phyloP scores from a whole-genome alignment of 169 alveolate genomes.

The Cryptosporidium andersoni region DNA sequence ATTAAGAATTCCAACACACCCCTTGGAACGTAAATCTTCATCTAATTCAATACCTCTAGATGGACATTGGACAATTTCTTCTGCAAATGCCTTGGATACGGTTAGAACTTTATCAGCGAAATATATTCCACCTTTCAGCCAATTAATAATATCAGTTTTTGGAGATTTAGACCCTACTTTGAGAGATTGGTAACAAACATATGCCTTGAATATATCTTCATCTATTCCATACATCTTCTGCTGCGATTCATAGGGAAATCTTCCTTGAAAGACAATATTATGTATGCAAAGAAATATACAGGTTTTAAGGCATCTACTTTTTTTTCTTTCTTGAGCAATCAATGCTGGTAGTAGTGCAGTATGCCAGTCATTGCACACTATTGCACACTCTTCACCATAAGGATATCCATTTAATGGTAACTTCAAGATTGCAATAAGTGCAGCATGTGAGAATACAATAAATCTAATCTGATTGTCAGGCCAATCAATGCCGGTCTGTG shows the following conservation, averaged over 20 bases:
- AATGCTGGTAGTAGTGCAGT: conserved; percentile 50
- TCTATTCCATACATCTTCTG: neutral
- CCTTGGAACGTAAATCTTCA: neutral
- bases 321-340: conserved; percentile 13
- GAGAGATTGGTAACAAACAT: neutral
- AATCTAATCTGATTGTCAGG: conserved; percentile 63
- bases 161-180: neutral
- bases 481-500: conserved; percentile 64
- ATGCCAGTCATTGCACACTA: conserved; percentile 68
- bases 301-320: neutral
- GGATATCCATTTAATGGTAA: conserved; percentile 32
- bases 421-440: conserved; percentile 21
- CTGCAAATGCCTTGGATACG: conserved; percentile 39
- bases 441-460: conserved; percentile 46
- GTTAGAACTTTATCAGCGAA: conserved; percentile 1
- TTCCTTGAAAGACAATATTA: conserved; percentile 72
- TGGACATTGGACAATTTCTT: conserved; percentile 19
- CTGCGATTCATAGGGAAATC: conserved; percentile 14
- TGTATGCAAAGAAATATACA: conserved; percentile 36
- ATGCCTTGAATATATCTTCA: neutral
- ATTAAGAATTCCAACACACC: conserved; percentile 11
- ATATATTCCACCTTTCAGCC: neutral
- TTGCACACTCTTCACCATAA: conserved; percentile 49
- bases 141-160: neutral
- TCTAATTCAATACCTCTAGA: conserved; percentile 26